Evolutionary conservation across 2,329 filamentous ascomycete species (phyloP).

Genomic region (Hypoxylon sp.): DNA sequence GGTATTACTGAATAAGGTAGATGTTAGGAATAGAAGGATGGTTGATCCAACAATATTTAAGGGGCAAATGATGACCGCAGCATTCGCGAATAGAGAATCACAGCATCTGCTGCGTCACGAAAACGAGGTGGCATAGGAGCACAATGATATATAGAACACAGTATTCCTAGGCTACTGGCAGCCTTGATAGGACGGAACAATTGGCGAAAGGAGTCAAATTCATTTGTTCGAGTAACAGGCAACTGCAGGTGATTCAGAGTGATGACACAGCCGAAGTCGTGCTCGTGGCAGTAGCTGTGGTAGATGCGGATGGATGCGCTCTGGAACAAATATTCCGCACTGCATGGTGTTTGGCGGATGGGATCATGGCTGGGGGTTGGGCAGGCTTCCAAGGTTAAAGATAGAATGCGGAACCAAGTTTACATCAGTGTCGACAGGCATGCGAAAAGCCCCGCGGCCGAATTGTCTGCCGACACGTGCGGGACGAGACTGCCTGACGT

Average conservation of each 20-base stretch:
- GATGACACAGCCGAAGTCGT: conserved; percentile 23
- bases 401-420: conserved; percentile 21
- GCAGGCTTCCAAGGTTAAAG: conserved; percentile 34
- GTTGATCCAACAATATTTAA: conserved; percentile 28
- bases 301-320: conserved; percentile 14
- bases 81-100: conserved; percentile 39
- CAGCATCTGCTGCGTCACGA: conserved; percentile 46
- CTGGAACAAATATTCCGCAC: conserved; percentile 38
- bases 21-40: conserved; percentile 4
- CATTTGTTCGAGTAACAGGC: conserved; percentile 25
- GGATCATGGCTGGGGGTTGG: conserved; percentile 16
- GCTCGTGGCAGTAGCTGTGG: conserved; percentile 6
- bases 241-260: conserved; percentile 23
- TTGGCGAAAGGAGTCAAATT: conserved; percentile 22
- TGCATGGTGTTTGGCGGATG: conserved; percentile 13
- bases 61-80: conserved; percentile 43
- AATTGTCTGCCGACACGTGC: conserved; percentile 43
- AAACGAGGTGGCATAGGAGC: conserved; percentile 45
- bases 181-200: conserved; percentile 18
- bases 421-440: conserved; percentile 3
- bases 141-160: conserved; percentile 24
- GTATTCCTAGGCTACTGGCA: conserved; percentile 15
- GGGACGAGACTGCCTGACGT: conserved; percentile 30
- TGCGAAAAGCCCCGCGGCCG: conserved; percentile 28
- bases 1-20: conserved; percentile 39